Evolutionary conservation across 176 grass and related monocot genomes (phyloP).

Genomic region (Bromus sterilis): DNA sequence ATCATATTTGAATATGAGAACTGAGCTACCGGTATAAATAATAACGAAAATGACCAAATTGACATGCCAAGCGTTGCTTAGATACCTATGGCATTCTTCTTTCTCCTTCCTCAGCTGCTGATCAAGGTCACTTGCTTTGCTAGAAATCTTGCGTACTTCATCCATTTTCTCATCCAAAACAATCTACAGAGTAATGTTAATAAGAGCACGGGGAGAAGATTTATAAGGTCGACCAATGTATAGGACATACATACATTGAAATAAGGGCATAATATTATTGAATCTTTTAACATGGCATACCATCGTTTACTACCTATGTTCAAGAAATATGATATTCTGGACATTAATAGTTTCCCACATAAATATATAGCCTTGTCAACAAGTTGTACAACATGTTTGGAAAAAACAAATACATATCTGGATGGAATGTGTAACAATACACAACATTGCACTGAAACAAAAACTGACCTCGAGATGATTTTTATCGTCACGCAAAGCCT

Average conservation of each 20-base stretch:
- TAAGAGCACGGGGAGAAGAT: conserved; percentile 1
- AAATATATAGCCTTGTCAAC: neutral
- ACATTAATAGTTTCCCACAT: neutral
- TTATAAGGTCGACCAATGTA: neutral
- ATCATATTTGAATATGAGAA: neutral
- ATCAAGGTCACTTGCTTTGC: conserved; percentile 71
- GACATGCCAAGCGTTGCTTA: neutral
- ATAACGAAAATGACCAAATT: neutral
- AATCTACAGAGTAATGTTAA: conserved; percentile 31
- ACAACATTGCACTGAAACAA: neutral
- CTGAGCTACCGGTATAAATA: neutral
- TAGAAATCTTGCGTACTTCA: conserved; percentile 62
- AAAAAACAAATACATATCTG: neutral
- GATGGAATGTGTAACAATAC: neutral
- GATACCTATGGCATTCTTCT: conserved; percentile 80
- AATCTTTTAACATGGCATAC: neutral
- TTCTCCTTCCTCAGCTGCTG: conserved; percentile 55
- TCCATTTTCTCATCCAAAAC: conserved; percentile 68
- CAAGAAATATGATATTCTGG: neutral
- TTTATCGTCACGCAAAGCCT: conserved; percentile 58
- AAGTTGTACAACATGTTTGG: neutral
- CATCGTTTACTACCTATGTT: neutral
- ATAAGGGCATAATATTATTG: neutral
- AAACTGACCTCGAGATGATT: conserved; percentile 65
- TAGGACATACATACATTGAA: neutral